These are phyloP conservation scores for Petunia axillaris DNA, from an alignment of 257 asterid species.

Conservation along the genomic window DNA sequence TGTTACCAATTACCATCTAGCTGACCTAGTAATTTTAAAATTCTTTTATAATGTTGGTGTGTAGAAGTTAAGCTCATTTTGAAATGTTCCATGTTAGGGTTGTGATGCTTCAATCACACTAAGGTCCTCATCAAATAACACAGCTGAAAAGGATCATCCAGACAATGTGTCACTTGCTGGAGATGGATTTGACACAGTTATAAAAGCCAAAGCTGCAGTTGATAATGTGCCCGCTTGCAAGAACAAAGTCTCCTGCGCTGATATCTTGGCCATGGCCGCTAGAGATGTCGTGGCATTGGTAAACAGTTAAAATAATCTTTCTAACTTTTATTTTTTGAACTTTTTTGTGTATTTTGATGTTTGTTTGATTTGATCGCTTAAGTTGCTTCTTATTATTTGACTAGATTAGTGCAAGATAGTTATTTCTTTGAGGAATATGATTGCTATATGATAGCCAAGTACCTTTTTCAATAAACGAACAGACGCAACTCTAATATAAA, in stretches of 20 bases:
- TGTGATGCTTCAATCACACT: constrained; percentile 81
- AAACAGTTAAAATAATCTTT: not conserved
- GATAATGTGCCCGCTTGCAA: constrained; percentile 66
- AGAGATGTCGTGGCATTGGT: constrained; percentile 81
- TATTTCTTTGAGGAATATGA: no score
- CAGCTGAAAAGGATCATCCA: constrained; percentile 88
- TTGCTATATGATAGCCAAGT: no score
- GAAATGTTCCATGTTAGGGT: constrained; percentile 45
- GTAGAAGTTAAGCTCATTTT: no score
- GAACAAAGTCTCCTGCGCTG: constrained; percentile 86
- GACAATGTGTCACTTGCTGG: constrained; percentile 88
- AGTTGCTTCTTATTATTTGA: no score
- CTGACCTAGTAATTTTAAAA: not conserved
- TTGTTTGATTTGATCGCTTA: not conserved
- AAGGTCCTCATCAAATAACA: constrained; percentile 42
- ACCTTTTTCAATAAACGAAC: not conserved
- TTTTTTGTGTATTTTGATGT: no score
- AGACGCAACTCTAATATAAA: not conserved
- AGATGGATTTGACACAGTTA: constrained; percentile 79
- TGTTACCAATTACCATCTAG: not conserved
- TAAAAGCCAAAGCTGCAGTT: constrained; percentile 76
- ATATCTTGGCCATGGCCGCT: constrained; percentile 76
- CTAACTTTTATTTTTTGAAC: not conserved
- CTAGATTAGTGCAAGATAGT: no score
- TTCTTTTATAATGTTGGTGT: no score